phyloP scores from a whole-genome alignment of 306 rosid species.

The Styphnolobium japonicum region DNA sequence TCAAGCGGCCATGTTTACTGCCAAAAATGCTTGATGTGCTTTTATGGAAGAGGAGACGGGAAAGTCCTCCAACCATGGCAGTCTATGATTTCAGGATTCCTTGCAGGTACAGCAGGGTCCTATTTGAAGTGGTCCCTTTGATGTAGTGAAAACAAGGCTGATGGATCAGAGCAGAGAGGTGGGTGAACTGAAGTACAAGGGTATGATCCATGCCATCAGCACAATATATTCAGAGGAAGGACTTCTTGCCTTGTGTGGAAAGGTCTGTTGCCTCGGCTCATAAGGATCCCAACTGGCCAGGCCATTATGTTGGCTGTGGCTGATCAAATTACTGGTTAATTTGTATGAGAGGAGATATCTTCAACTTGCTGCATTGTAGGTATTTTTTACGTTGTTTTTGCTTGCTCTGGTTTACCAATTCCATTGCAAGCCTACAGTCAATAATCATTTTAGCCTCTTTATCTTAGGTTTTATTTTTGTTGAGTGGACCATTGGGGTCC shows the following conservation, averaged over 20 bases:
- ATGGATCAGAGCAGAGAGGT: constrained; percentile 80
- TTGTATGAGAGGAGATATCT: constrained; percentile 72
- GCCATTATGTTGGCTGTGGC: constrained; percentile 97
- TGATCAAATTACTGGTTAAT: constrained; percentile 86
- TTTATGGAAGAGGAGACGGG: constrained; percentile 94
- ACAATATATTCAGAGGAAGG: constrained; percentile 91
- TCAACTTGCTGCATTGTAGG: constrained; percentile 41
- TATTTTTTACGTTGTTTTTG: constrained; percentile 22
- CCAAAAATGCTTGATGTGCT: constrained; percentile 83
- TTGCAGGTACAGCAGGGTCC: constrained; percentile 97
- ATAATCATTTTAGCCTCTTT: neutral
- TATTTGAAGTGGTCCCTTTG: constrained; percentile 84
- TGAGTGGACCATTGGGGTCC: neutral
- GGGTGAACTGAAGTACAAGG: constrained; percentile 68
- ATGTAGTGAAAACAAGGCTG: constrained; percentile 91
- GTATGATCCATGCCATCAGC: constrained; percentile 82
- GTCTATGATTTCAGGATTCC: constrained; percentile 93
- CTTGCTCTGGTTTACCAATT: neutral
- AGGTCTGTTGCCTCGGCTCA: constrained; percentile 90
- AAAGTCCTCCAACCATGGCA: constrained; percentile 91
- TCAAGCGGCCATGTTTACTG: constrained; percentile 94
- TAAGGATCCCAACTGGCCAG: constrained; percentile 98
- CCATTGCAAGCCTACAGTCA: neutral
- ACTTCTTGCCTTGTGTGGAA: constrained; percentile 77
- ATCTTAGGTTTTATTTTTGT: neutral